Base-by-base conservation (phyloP, 2,329 filamentous ascomycete species). In the Zymoseptoria crescenta region DNA sequence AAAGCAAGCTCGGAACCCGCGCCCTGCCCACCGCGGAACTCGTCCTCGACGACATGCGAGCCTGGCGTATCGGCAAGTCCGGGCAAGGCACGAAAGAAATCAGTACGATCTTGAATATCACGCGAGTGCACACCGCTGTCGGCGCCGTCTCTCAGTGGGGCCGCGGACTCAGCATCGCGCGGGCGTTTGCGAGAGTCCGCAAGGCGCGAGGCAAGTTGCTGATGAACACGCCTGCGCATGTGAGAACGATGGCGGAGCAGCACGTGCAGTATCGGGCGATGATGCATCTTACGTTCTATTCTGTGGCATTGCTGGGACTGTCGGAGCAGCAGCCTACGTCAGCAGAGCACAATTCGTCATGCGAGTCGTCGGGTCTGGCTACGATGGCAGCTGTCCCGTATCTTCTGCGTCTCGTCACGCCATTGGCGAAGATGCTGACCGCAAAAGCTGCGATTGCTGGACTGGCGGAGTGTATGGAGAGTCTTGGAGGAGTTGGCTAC, bases 1-100 rank as follows among this genome's bases (percentile, higher is more conserved):
- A 91, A 74, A 82, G 83, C 70, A 91, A 91, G 68, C 78, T 88
- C 2, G 88, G 87, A 27, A 91, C 87, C 0, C 82, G 82, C 52
- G 79, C 84, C 0, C 75, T 91, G 0, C 87, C 88, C 0, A 91
- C 88, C 0, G 88, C 87, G 0, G 87, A 91, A 70, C 79, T 91
- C 0, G 85, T 87, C 60, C 77, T 76, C n/a, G 45, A 68, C 56
- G 61, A 68, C 35, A 68, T 69, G 8, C 70, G 73, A 35, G 74
- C 66, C 70, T 56, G 85, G 78, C 77, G 90, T 5, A 74, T 92
- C 28, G 88, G 88, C 5, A 74, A 80, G 3, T 80, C 87, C 62
- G 87, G 87, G 1, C 74, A 81, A 49, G 88, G 88, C 1, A 80
- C 89, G 29, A 81, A 83, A 24, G 86, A 88, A 65, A 88, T 91